Evolutionary conservation across 1,284 basidiomycete species (phyloP).

Genomic region (Ganoderma leucocontextum): DNA sequence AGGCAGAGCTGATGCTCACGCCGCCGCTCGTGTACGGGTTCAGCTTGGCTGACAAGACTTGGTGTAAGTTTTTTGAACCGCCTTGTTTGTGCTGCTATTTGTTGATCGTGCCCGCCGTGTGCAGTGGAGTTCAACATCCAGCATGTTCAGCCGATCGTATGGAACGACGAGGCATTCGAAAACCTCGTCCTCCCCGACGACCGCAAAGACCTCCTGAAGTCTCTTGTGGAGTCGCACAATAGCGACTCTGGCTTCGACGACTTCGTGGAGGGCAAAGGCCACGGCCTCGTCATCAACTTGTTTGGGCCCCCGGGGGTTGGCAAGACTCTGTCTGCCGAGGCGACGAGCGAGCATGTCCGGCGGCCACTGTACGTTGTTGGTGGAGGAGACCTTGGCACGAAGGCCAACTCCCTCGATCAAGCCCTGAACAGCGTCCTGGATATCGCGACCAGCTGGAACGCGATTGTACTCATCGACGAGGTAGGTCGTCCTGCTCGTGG

Average conservation of each 20-base stretch:
- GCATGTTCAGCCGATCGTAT: constrained; percentile 55
- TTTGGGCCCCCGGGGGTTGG: constrained; percentile 70
- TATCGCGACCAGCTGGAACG: constrained; percentile 67
- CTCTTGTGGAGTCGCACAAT: constrained; percentile 64
- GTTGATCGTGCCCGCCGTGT: neutral
- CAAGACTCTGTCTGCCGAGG: constrained; percentile 59
- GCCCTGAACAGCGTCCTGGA: constrained; percentile 41
- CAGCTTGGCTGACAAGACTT: constrained; percentile 62
- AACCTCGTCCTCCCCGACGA: constrained; percentile 61
- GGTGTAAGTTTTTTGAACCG: constrained; percentile 51
- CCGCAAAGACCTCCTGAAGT: constrained; percentile 60
- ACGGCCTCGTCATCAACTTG: constrained; percentile 64
- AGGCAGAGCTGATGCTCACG: constrained; percentile 59
- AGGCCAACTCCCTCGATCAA: constrained; percentile 43
- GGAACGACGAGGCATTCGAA: constrained; percentile 64
- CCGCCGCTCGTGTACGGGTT: constrained; percentile 65
- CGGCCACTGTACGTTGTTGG: constrained; percentile 66
- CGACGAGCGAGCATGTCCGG: constrained; percentile 64
- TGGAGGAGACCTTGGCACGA: constrained; percentile 63
- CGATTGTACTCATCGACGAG: constrained; percentile 70
- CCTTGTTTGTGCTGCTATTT: too few relatives aligned
- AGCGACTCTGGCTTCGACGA: constrained; percentile 61
- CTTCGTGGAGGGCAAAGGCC: constrained; percentile 68
- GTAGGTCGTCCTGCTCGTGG: constrained; percentile 38
- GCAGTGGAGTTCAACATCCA: constrained; percentile 65